Conservation (phyloP, 2,329 filamentous ascomycete species). For the Nothopassalora personata region DNA sequence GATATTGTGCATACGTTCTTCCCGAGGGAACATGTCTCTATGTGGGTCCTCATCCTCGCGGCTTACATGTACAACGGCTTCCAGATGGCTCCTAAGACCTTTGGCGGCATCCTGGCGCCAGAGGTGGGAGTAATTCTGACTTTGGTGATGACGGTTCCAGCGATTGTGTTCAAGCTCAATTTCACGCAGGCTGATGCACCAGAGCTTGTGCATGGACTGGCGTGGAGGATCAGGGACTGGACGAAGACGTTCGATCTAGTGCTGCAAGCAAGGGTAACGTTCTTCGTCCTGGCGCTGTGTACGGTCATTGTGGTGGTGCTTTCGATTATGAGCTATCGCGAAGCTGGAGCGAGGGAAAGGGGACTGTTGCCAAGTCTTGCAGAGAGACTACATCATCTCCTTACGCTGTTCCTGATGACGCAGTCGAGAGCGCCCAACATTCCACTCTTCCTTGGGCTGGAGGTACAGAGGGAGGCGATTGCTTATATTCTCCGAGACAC, state of each 20-base stretch:
- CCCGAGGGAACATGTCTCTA: slow-evolving; percentile 54
- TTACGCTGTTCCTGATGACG: slow-evolving; percentile 75
- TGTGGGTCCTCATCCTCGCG: slow-evolving; percentile 68
- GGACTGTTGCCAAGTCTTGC: slow-evolving; percentile 23
- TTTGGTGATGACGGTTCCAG: slow-evolving; percentile 47
- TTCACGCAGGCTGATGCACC: slow-evolving; percentile 86
- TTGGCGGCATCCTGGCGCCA: slow-evolving; percentile 25
- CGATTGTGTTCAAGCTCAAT: slow-evolving; percentile 79
- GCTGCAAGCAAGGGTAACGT: slow-evolving; percentile 34
- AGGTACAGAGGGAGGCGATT: slow-evolving; percentile 45
- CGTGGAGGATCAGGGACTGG: slow-evolving; percentile 24
- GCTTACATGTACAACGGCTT: slow-evolving; percentile 61
- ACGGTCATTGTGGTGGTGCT: slow-evolving; percentile 27
- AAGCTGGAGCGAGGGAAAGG: slow-evolving; percentile 7
- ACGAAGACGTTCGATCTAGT: slow-evolving; percentile 31
- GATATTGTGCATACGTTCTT: slow-evolving; percentile 76
- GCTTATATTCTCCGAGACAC: slow-evolving; percentile 13
- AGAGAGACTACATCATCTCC: slow-evolving; percentile 55
- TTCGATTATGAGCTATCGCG: slow-evolving; percentile 13
- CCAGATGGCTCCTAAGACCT: slow-evolving; percentile 35
- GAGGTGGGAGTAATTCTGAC: slow-evolving; percentile 31
- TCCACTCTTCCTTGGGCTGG: slow-evolving; percentile 74
- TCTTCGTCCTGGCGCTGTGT: slow-evolving; percentile 33
- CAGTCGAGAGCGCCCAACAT: slow-evolving; percentile 83
- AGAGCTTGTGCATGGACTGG: slow-evolving; percentile 55